Percentiles rank a stretch among this genome's conserved stretches.
Conservation (phyloP, 176 grass and related monocot genomes). For the Themeda triandra region DNA sequence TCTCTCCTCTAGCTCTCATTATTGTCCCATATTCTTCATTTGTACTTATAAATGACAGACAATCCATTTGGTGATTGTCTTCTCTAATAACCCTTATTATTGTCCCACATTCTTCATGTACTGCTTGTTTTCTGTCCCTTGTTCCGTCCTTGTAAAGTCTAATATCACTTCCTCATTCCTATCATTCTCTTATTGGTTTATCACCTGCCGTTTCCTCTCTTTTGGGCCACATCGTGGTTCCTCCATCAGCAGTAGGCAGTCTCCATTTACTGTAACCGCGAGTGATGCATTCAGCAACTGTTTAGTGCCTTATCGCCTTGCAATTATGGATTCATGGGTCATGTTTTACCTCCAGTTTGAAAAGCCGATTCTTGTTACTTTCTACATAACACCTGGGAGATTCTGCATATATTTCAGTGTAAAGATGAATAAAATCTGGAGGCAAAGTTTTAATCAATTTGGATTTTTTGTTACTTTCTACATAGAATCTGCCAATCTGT, state of each 20-base stretch:
- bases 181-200: background rate
- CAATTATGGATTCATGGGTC: background rate
- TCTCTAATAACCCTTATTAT: too few relatives aligned
- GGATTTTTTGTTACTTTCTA: background rate
- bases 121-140: too few relatives aligned
- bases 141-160: too few relatives aligned
- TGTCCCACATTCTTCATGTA: too few relatives aligned
- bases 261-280: too few relatives aligned
- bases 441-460: background rate
- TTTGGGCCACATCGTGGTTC: background rate
- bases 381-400: background rate
- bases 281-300: background rate
- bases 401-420: background rate
- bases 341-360: background rate
- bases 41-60: too few relatives aligned
- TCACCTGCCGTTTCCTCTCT: background rate
- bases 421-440: background rate
- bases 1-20: too few relatives aligned
- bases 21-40: too few relatives aligned
- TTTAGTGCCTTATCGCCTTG: background rate
- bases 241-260: too few relatives aligned
- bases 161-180: background rate
- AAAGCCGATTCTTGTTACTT: background rate
- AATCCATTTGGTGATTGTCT: too few relatives aligned
- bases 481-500: background rate